These are phyloP conservation scores for Cercospora zeae-maydis DNA, from an alignment of 2,329 filamentous ascomycete genomes.

Conservation along the genomic window DNA sequence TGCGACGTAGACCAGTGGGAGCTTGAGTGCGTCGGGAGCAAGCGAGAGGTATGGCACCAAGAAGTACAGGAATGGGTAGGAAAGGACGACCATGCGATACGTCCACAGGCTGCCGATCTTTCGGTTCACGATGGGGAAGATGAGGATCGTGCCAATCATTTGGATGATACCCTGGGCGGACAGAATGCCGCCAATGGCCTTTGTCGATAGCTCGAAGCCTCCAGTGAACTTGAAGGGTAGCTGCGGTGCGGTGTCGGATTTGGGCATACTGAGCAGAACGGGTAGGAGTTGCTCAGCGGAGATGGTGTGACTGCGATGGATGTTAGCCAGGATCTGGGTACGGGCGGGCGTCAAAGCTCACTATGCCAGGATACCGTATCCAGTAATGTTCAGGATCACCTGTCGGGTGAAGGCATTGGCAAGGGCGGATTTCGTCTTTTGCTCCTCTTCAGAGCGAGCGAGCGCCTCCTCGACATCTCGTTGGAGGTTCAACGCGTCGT, in stretches of 20 bases:
- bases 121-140: conserved; percentile 75
- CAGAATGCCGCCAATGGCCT: conserved; percentile 81
- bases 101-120: conserved; percentile 74
- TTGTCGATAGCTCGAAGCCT: conserved; percentile 78
- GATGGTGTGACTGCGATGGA: conserved; percentile 74
- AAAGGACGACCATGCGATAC: conserved; percentile 75
- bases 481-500: conserved; percentile 20
- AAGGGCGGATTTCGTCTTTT: conserved; percentile 34
- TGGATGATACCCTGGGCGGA: conserved; percentile 87
- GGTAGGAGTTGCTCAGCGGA: conserved; percentile 93
- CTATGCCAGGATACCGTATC: conserved; percentile 92
- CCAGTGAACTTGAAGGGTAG: conserved; percentile 87
- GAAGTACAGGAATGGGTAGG: conserved; percentile 86
- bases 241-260: conserved; percentile 48
- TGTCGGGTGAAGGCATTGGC: conserved; percentile 74
- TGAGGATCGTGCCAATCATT: conserved; percentile 76
- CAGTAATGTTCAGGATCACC: conserved; percentile 80
- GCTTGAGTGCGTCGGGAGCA: conserved; percentile 67
- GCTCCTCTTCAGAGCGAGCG: conserved; percentile 31
- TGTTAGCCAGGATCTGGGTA: conserved; percentile 5
- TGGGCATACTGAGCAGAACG: conserved; percentile 75
- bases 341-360: conserved; percentile 52
- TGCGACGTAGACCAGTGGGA: conserved; percentile 70
- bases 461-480: conserved; percentile 27
- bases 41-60: conserved; percentile 85